Evolutionary conservation across 2,329 filamentous ascomycete species (phyloP).

Genomic region (Cadophora malorum): DNA sequence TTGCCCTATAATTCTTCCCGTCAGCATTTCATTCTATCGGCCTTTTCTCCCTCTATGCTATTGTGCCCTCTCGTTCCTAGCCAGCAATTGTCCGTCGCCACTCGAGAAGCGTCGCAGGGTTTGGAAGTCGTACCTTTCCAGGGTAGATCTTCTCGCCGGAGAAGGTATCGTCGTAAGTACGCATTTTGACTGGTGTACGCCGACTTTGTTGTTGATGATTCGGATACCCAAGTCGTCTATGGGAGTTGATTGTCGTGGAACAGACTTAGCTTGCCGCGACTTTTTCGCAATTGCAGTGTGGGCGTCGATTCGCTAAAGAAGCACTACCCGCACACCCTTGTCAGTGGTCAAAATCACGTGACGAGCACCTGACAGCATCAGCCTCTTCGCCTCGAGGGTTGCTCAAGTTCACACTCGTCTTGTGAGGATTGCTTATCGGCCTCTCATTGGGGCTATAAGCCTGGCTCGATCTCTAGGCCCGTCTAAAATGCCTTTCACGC

Average conservation of each 20-base stretch:
- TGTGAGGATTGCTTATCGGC: too few relatives aligned
- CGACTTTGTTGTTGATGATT: constrained; percentile 41
- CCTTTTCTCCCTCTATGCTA: constrained; percentile 18
- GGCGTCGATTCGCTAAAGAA: constrained; percentile 6
- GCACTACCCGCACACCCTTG: constrained; percentile 2
- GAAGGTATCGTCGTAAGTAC: constrained; percentile 75
- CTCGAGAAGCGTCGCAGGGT: constrained; percentile 30
- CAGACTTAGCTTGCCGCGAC: constrained; percentile 25
- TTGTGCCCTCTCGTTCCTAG: constrained; percentile 19
- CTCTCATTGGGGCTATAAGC: background rate
- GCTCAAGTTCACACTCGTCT: background rate
- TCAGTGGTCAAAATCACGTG: background rate
- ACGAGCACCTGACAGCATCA: background rate
- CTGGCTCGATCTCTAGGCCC: background rate
- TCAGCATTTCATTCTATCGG: constrained; percentile 39
- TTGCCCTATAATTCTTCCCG: constrained; percentile 74
- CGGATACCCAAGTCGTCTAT: constrained; percentile 35
- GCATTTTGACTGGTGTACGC: constrained; percentile 43
- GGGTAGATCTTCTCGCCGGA: constrained; percentile 81
- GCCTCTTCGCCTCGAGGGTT: background rate
- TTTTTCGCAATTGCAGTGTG: constrained; percentile 14
- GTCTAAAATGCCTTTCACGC: constrained; percentile 29
- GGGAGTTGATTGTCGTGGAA: constrained; percentile 32
- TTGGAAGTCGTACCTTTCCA: constrained; percentile 68
- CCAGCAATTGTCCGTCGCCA: constrained; percentile 25